A percentile compares a stretch with the other conserved stretches of the same genome.
Evolutionary conservation across 139 green algal genomes (phyloP).

Genomic region (Chlorella sp.): DNA sequence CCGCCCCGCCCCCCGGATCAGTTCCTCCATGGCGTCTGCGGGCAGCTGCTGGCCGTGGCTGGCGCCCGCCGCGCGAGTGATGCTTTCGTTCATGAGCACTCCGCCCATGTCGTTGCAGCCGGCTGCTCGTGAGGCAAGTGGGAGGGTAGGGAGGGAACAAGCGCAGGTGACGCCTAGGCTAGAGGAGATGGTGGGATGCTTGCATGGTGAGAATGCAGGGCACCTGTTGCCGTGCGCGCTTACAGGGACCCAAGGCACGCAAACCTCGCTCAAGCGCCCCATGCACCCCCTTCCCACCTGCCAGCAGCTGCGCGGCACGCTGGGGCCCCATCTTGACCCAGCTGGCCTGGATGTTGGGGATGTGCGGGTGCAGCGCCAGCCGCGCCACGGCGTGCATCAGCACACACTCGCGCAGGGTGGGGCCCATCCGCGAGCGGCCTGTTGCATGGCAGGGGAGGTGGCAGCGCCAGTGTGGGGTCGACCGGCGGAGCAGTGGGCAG

Average conservation of each 20-base stretch:
- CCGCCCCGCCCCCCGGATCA: conserved; percentile 72
- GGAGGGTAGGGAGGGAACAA: not conserved
- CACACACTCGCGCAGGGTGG: conserved; percentile 82
- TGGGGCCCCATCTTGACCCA: conserved; percentile 93
- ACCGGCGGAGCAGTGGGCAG: not conserved
- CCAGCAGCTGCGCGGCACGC: conserved; percentile 69
- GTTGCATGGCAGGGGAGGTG: not conserved
- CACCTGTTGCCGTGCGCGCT: too few relatives aligned
- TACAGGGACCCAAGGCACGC: too few relatives aligned
- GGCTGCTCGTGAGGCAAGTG: conserved; percentile 11
- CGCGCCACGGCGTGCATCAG: conserved; percentile 83
- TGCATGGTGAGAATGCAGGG: too few relatives aligned
- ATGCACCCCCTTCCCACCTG: not conserved
- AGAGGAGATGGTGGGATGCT: too few relatives aligned
- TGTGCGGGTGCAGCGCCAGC: conserved; percentile 68
- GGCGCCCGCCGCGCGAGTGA: conserved; percentile 86
- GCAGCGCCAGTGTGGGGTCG: not conserved
- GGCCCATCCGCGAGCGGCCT: conserved; percentile 65
- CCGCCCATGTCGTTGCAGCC: conserved; percentile 96
- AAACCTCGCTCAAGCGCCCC: not conserved
- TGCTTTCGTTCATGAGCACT: conserved; percentile 92
- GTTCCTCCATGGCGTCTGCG: conserved; percentile 66
- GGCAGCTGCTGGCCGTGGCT: conserved; percentile 81
- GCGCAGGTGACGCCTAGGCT: too few relatives aligned
- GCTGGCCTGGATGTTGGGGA: conserved; percentile 78